Evolutionary conservation across 192 early-diverging fungal genomes (phyloP).

Genomic region (Oehlia diaphana): DNA sequence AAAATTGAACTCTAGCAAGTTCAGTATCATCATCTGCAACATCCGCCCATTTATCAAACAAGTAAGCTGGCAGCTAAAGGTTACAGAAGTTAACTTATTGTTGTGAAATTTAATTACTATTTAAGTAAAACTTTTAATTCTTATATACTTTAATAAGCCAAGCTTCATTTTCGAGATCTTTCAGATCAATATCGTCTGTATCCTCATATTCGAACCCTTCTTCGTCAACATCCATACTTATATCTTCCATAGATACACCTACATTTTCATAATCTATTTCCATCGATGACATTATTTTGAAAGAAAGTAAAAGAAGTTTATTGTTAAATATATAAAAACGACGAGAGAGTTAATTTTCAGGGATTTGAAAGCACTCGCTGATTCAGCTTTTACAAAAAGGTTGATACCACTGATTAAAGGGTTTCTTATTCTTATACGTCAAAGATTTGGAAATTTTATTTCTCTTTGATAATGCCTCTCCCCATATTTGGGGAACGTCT

Average conservation of each 20-base stretch:
- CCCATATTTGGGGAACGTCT: too few species aligned
- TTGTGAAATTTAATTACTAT: not conserved
- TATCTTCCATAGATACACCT: not conserved
- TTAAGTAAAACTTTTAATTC: not conserved
- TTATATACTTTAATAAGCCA: slow-evolving; percentile 85
- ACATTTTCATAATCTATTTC: not conserved
- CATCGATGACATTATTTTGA: not conserved
- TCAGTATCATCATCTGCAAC: slow-evolving; percentile 46
- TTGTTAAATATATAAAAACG: too few species aligned
- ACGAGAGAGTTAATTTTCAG: too few species aligned
- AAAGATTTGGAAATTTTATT: too few species aligned
- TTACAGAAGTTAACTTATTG: not conserved
- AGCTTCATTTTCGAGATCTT: slow-evolving; percentile 68
- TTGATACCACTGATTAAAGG: too few species aligned
- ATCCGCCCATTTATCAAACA: slow-evolving; percentile 79
- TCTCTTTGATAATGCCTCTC: too few species aligned
- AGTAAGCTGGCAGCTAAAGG: slow-evolving; percentile 47
- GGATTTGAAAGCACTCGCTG: too few species aligned
- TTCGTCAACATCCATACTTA: not conserved
- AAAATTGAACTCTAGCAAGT: slow-evolving; percentile 7
- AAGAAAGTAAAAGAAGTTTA: not conserved
- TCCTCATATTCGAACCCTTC: slow-evolving; percentile 50
- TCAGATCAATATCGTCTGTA: slow-evolving; percentile 67
- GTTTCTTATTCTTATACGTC: too few species aligned
- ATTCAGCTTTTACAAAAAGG: too few species aligned